A percentile compares a stretch with the other conserved stretches of the same genome.
Evolutionary conservation across 129 eudicot species (phyloP).

Genomic region (Flaveria brownii): DNA sequence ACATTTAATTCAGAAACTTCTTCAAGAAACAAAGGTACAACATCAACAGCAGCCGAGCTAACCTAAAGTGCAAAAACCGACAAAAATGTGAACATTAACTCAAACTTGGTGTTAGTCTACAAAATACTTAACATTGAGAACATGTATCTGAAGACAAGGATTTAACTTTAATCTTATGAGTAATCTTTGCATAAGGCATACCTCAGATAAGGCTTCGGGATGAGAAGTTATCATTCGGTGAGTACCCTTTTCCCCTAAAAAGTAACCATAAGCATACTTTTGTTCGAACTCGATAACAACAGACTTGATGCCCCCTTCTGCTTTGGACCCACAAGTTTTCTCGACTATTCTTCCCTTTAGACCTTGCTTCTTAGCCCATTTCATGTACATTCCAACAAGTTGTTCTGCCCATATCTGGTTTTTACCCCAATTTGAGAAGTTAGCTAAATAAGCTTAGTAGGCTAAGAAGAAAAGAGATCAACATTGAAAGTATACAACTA

Average conservation of each 20-base stretch:
- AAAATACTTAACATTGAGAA: neutral
- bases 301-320: slow-evolving; percentile 54
- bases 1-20: slow-evolving; percentile 52
- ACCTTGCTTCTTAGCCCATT: slow-evolving; percentile 90
- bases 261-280: slow-evolving; percentile 78
- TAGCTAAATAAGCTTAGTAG: neutral
- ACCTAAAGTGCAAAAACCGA: slow-evolving; percentile 36
- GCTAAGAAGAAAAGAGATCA: neutral
- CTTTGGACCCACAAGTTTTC: slow-evolving; percentile 51
- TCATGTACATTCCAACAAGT: slow-evolving; percentile 77
- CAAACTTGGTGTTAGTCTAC: neutral
- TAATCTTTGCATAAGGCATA: slow-evolving; percentile 25
- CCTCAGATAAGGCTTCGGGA: slow-evolving; percentile 51
- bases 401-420: slow-evolving; percentile 76
- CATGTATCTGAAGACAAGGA: neutral
- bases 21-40: slow-evolving; percentile 85
- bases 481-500: neutral
- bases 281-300: slow-evolving; percentile 75
- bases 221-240: slow-evolving; percentile 59
- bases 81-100: slow-evolving; percentile 9
- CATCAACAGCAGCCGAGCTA: slow-evolving; percentile 72
- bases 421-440: slow-evolving; percentile 2
- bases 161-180: neutral
- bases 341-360: slow-evolving; percentile 73
- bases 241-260: slow-evolving; percentile 82